These are phyloP conservation scores for Endoconidiophora polonica DNA, from an alignment of 2,329 filamentous ascomycete genomes.

Conservation along the genomic window DNA sequence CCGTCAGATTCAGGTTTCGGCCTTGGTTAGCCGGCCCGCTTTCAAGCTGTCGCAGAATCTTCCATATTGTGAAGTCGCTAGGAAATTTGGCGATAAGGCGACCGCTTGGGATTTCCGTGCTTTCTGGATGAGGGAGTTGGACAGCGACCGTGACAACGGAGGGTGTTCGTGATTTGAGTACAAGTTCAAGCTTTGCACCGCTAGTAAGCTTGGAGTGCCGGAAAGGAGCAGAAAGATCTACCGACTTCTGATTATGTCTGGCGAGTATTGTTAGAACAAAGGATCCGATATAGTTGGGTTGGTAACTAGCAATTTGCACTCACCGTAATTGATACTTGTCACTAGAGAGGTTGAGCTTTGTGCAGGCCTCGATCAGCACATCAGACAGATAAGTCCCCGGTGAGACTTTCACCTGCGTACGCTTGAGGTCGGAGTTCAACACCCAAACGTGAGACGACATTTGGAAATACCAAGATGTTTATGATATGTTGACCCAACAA, in stretches of 20 bases:
- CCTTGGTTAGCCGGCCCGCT: constrained; percentile 47
- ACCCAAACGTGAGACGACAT: constrained; percentile 88
- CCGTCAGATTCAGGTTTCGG: constrained; percentile 63
- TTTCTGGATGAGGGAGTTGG: constrained; percentile 61
- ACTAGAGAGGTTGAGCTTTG: constrained; percentile 56
- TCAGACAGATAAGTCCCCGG: constrained; percentile 70
- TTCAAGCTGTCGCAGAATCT: constrained; percentile 79
- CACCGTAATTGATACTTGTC: constrained; percentile 72
- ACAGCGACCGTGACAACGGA: constrained; percentile 79
- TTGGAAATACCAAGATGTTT: not conserved
- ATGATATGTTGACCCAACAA: too few relatives aligned
- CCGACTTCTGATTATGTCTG: constrained; percentile 65
- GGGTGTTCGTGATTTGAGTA: constrained; percentile 71
- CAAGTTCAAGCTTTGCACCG: constrained; percentile 84
- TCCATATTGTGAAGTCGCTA: constrained; percentile 77
- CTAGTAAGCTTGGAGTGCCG: constrained; percentile 66
- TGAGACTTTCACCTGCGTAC: constrained; percentile 66
- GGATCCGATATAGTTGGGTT: not conserved
- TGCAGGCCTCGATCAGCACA: constrained; percentile 73
- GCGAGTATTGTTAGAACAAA: not conserved
- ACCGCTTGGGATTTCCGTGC: constrained; percentile 41
- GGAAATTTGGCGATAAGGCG: constrained; percentile 73
- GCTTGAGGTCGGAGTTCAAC: constrained; percentile 61
- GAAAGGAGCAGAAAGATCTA: constrained; percentile 74
- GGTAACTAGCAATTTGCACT: not conserved